Evolutionary conservation across 371 early-diverging fungal species (phyloP), one percentile per base, ranked within the genome.

Genomic region (Catenaria anguillulae): DNA sequence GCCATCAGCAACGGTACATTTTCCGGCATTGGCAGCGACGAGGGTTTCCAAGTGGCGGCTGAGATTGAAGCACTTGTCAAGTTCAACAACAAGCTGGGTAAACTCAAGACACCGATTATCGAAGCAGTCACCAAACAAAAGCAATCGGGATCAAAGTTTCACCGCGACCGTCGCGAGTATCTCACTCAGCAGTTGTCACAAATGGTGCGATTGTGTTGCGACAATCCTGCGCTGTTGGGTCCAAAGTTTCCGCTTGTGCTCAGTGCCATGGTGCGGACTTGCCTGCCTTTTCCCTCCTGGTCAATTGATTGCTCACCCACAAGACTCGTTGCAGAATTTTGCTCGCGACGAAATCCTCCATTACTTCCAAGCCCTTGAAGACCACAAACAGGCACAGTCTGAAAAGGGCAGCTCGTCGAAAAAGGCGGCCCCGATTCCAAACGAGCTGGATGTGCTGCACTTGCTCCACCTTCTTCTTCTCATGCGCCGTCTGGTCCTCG

Each of bases 291-390:
- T n/a, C n/a, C n/a, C n/a, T n/a, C n/a, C n/a, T n/a, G n/a, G n/a
- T n/a, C n/a, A n/a, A n/a, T n/a, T n/a, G n/a, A n/a, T n/a, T n/a
- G n/a, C n/a, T n/a, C n/a, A n/a, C n/a, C n/a, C n/a, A n/a, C n/a
- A n/a, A n/a, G n/a, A n/a, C n/a, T n/a, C n/a, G 8, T 29, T 17
- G 26, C 21, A 34, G 58, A 42, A 6, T 1, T 58, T 58, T 58
- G 58, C 58, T 17, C 58, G 58, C 29, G 58, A 58, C 31, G 58
- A 58, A 36, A 58, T 36, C 19, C 6, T 58, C 29, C 43, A 42
- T 36, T 58, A 58, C 58, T 58, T 58, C 17, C 10, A 6, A 1
- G 17, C 31, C 36, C 15, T 33, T 19, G 36, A 58, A 3, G 42
- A 40, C 17, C 6, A 33, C 19, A 50, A 50, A 23, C 15, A 4